Evolutionary conservation across 768 basidiomycete species (phyloP), one percentile per base, ranked within the genome.

Genomic region (Mycena pura): DNA sequence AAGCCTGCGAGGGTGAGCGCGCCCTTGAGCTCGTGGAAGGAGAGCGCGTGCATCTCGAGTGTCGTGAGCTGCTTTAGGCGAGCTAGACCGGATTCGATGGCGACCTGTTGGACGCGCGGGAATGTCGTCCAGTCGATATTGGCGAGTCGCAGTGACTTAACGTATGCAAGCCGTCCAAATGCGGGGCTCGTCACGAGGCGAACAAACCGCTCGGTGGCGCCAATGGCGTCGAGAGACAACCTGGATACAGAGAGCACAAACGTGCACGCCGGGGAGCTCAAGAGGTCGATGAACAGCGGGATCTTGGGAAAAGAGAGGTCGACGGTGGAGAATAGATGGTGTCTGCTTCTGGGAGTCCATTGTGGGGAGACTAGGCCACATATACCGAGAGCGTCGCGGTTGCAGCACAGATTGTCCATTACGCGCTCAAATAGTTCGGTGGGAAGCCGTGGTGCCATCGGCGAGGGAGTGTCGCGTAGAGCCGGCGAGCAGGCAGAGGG

Each of bases 351-450:
- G 7, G 40, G 57, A 6, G 60, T 36, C 69, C 70, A 70, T 24
- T 60, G 31, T 19, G 47, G 45, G 54, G 54, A 69, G 32, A 70
- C 68, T n/a, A 68, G 63, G 8, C 56, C 52, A 43, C 70, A 71
- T 14, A 38, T n/a, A 14, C 48, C 55, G 8, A 71, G 61, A 11
- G 68, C 47, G 21, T 29, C 27, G 22, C 9, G 34, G 50, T 71
- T 63, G 15, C 36, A 34, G 39, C 36, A 49, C 17, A 65, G 56
- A n/a, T 49, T 38, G 52, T 67, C 67, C 50, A 71, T 64, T 17
- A 69, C 55, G 15, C 45, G 44, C 50, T 69, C 70, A 15, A 59
- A 28, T 9, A 71, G 48, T 43, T 69, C 70, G 6, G 54, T 34
- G 11, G 69, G 61, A 21, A 64, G 21, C 47, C 44, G 45, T 6